Percentiles rank a stretch among this genome's conserved stretches.
phyloP scores from a whole-genome alignment of 306 rosid species.

The Acacia melanoxylon region DNA sequence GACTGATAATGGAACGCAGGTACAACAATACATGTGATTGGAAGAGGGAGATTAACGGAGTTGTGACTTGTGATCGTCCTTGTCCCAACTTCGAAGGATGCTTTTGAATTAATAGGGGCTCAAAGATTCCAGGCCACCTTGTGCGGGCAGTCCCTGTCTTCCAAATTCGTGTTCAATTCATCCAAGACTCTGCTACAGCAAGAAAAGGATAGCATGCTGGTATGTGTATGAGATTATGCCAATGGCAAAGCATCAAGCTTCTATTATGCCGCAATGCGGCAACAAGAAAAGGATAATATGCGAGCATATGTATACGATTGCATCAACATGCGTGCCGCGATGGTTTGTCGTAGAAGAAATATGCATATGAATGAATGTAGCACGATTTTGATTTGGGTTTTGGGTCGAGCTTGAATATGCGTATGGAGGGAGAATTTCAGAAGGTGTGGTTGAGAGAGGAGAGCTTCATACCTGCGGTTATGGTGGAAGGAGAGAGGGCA shows the following conservation, averaged over 20 bases:
- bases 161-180: not conserved
- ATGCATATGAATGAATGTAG: no score
- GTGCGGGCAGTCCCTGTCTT: not conserved
- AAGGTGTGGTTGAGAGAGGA: no score
- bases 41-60: not conserved
- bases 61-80: not conserved
- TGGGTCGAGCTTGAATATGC: no score
- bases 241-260: not conserved
- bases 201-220: slow-evolving; percentile 30
- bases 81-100: not conserved
- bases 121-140: slow-evolving; percentile 14
- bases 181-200: not conserved
- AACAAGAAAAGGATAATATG: not conserved
- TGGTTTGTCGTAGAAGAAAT: no score
- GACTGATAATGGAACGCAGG: not conserved
- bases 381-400: no score
- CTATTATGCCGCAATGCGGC: not conserved
- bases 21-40: not conserved
- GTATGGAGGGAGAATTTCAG: no score
- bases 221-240: not conserved
- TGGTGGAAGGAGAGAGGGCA: no score
- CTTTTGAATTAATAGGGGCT: not conserved
- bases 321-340: no score
- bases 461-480: no score
- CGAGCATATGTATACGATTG: not conserved